Evolutionary conservation across 2,329 filamentous ascomycete species (phyloP).

Genomic region (Didymella pomorum): DNA sequence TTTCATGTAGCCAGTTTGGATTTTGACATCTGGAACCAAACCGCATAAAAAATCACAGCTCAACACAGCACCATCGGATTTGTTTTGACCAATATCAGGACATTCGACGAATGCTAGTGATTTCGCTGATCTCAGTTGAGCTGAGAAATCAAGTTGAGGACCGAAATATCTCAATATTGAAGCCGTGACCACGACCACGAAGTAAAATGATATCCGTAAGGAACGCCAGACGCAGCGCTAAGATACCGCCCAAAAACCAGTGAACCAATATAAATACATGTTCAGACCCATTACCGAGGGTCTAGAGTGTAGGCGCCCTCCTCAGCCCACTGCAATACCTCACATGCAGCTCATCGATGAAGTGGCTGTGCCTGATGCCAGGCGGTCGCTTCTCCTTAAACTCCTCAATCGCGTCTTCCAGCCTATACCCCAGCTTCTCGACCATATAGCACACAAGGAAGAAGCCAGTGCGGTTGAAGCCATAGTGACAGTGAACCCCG

Average conservation of each 20-base stretch:
- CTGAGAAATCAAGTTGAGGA: too few species aligned
- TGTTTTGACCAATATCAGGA: too few species aligned
- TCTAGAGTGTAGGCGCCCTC: conserved; percentile 39
- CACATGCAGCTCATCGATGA: conserved; percentile 82
- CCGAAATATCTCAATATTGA: too few species aligned
- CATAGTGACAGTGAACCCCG: conserved; percentile 94
- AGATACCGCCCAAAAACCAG: background rate
- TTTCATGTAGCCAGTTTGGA: too few species aligned
- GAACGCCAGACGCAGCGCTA: conserved; percentile 1
- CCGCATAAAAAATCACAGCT: too few species aligned
- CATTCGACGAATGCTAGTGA: too few species aligned
- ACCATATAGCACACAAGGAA: conserved; percentile 92
- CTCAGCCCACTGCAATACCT: conserved; percentile 69
- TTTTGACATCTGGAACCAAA: too few species aligned
- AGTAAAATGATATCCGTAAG: too few species aligned
- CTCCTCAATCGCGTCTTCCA: conserved; percentile 79
- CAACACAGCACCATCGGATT: too few species aligned
- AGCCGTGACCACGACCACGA: too few species aligned
- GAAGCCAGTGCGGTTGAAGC: conserved; percentile 93
- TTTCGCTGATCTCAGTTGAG: too few species aligned
- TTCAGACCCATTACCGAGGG: background rate
- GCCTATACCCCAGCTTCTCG: conserved; percentile 74
- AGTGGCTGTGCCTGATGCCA: conserved; percentile 89
- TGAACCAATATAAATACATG: background rate
- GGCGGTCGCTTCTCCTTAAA: conserved; percentile 78